Conservation (phyloP, 768 basidiomycete species). For the Pulveroboletus frians region DNA sequence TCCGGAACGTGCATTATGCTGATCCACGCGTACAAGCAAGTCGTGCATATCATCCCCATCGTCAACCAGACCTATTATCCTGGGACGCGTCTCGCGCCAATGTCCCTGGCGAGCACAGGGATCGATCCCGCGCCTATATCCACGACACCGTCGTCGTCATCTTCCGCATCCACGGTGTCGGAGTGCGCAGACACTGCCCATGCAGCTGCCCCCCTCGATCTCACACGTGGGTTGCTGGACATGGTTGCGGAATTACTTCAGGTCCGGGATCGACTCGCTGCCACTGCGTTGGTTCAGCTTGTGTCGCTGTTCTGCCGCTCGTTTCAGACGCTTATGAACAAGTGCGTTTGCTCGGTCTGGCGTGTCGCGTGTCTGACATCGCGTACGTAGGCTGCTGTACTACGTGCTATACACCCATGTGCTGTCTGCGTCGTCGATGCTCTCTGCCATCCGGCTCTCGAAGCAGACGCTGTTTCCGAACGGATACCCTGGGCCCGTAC, state of each 20-base stretch:
- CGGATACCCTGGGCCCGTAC: slow-evolving; percentile 75
- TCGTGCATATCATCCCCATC: slow-evolving; percentile 56
- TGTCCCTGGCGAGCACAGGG: not conserved
- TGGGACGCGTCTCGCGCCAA: not conserved
- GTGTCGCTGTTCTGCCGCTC: slow-evolving; percentile 43
- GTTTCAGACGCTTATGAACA: slow-evolving; percentile 54
- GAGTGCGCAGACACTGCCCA: slow-evolving; percentile 3
- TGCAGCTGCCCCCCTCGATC: slow-evolving; percentile 21
- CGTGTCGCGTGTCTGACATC: slow-evolving; percentile 6
- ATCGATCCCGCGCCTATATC: slow-evolving; percentile 1
- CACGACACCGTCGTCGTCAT: slow-evolving; percentile 16
- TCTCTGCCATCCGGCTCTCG: slow-evolving; percentile 47
- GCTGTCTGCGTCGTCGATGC: slow-evolving; percentile 47
- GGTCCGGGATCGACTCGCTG: slow-evolving; percentile 44
- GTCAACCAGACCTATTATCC: slow-evolving; percentile 44
- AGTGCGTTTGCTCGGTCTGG: slow-evolving; percentile 32
- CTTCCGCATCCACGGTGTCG: slow-evolving; percentile 22
- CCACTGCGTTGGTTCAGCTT: slow-evolving; percentile 41
- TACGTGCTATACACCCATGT: slow-evolving; percentile 56
- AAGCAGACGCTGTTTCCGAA: slow-evolving; percentile 81
- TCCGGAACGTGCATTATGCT: slow-evolving; percentile 66
- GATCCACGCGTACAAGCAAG: slow-evolving; percentile 63
- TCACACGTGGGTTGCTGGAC: slow-evolving; percentile 39
- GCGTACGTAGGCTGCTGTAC: slow-evolving; percentile 54
- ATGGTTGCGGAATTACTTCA: slow-evolving; percentile 49